Evolutionary conservation across 2,329 filamentous ascomycete species (phyloP).

Genomic region (Colletotrichum limetticola): DNA sequence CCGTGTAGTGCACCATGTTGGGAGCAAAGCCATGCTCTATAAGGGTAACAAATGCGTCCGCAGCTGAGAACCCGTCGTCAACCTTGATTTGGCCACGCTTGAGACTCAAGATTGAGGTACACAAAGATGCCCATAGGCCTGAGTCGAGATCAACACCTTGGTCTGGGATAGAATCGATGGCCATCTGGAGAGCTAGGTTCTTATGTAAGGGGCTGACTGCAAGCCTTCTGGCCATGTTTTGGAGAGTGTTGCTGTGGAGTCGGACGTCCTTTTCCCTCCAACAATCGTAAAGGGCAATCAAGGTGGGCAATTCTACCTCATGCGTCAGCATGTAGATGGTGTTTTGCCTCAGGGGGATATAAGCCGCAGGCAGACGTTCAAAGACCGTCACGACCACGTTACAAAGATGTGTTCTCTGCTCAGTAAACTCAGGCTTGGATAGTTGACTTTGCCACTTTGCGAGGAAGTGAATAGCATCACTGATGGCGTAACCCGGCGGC

Average conservation of each 20-base stretch:
- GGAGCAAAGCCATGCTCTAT: conserved; percentile 70
- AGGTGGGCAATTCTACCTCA: background rate
- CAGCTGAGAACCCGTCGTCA: conserved; percentile 52
- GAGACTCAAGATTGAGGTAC: conserved; percentile 66
- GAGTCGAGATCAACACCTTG: conserved; percentile 58
- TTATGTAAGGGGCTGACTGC: conserved; percentile 53
- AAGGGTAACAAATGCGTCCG: conserved; percentile 65
- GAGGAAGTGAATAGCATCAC: conserved; percentile 48
- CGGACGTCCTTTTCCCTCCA: conserved; percentile 43
- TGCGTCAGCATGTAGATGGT: conserved; percentile 42
- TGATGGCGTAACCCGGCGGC: conserved; percentile 50
- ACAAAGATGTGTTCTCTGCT: conserved; percentile 34
- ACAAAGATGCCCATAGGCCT: conserved; percentile 61
- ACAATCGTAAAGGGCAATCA: conserved; percentile 45
- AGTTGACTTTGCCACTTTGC: conserved; percentile 36
- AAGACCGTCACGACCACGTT: conserved; percentile 36
- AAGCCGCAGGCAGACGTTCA: conserved; percentile 35
- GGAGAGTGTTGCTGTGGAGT: conserved; percentile 54
- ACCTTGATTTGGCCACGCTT: conserved; percentile 40
- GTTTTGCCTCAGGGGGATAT: conserved; percentile 51
- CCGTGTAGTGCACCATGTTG: conserved; percentile 71
- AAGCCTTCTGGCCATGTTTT: conserved; percentile 60
- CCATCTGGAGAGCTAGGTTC: conserved; percentile 54
- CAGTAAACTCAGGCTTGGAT: background rate
- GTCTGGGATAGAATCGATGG: conserved; percentile 46